Evolutionary conservation across 768 basidiomycete genomes (phyloP).

Genomic region (Gloeophyllum trabeum): DNA sequence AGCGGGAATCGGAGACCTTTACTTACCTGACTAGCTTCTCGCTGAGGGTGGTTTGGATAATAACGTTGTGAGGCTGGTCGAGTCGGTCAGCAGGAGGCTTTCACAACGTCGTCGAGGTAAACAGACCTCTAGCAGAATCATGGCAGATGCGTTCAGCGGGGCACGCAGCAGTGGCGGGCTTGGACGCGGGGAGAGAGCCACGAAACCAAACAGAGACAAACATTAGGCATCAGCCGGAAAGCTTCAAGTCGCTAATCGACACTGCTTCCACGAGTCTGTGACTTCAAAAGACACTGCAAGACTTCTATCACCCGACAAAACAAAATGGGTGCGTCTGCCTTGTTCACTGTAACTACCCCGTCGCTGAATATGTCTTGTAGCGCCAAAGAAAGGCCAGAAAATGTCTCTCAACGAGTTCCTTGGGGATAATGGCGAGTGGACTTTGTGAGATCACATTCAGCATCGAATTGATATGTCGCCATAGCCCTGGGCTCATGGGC

Average conservation of each 20-base stretch:
- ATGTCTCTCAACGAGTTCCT: constrained; percentile 91
- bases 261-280: too few species aligned
- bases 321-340: constrained; percentile 20
- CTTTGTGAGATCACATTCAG: constrained; percentile 8
- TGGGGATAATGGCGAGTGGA: constrained; percentile 64
- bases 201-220: neutral
- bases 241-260: too few species aligned
- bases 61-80: constrained; percentile 76
- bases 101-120: neutral
- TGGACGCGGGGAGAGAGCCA: neutral
- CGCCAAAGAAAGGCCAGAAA: constrained; percentile 88
- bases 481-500: constrained; percentile 92
- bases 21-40: constrained; percentile 82
- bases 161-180: too few species aligned
- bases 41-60: constrained; percentile 80
- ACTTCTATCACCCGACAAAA: too few species aligned
- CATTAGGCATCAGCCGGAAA: neutral
- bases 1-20: constrained; percentile 2
- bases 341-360: neutral
- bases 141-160: too few species aligned
- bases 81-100: neutral
- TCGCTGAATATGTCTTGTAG: constrained; percentile 24
- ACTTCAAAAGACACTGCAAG: too few species aligned
- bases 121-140: constrained; percentile 82
- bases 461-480: constrained; percentile 7